Conservation (phyloP, 345 rosid genomes). For the Raphanus raphanistrum region DNA sequence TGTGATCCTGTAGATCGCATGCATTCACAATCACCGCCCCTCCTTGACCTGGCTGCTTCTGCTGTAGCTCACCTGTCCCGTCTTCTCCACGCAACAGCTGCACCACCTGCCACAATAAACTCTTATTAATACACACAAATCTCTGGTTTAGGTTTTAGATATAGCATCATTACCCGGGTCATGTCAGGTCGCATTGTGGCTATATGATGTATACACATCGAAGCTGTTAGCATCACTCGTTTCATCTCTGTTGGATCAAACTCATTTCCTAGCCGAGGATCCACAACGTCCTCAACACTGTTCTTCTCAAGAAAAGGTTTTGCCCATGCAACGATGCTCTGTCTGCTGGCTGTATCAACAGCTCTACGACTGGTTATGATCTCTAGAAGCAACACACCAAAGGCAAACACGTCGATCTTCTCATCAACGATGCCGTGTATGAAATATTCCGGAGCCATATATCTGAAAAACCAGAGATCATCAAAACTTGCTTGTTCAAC, state of each 20-base stretch:
- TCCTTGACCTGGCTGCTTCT: constrained; percentile 46
- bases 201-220: constrained; percentile 66
- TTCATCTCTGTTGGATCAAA: constrained; percentile 64
- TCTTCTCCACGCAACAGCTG: constrained; percentile 67
- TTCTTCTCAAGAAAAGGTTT: constrained; percentile 66
- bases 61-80: constrained; percentile 45
- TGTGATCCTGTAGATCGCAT: constrained; percentile 67
- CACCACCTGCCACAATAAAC: constrained; percentile 43
- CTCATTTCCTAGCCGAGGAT: constrained; percentile 57
- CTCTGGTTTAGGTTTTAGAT: not conserved
- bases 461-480: constrained; percentile 47
- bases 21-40: constrained; percentile 47
- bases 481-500: not conserved
- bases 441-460: constrained; percentile 91
- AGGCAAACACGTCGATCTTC: constrained; percentile 87
- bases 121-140: not conserved
- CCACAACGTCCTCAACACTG: constrained; percentile 49
- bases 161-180: constrained; percentile 44
- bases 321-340: constrained; percentile 91
- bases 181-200: constrained; percentile 72
- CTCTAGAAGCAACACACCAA: constrained; percentile 84
- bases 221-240: constrained; percentile 65
- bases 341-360: constrained; percentile 61
- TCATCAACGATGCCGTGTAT: constrained; percentile 86
- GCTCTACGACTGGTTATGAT: constrained; percentile 88